phyloP scores from a whole-genome alignment of 441 rosid species.

The Croton setiger region DNA sequence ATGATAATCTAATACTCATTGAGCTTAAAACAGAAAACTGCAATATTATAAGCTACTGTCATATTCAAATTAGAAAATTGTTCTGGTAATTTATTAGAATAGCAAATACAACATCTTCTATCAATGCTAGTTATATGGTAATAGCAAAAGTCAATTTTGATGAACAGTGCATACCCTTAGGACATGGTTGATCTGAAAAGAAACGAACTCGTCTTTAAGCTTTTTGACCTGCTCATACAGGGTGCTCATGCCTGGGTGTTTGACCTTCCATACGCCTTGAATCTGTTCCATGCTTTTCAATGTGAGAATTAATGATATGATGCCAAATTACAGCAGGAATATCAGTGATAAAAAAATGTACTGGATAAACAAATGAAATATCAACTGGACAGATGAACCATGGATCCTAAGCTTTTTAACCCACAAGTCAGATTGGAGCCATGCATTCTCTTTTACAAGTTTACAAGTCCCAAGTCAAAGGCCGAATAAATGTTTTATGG shows the following conservation, averaged over 20 bases:
- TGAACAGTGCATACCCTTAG: slow-evolving; percentile 47
- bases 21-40: background rate
- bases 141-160: background rate
- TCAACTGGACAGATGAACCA: slow-evolving; percentile 3
- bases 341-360: background rate
- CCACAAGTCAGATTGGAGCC: background rate
- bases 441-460: background rate
- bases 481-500: no score
- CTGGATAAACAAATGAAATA: background rate
- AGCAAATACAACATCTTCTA: background rate
- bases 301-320: slow-evolving; percentile 7
- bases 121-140: background rate
- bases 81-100: background rate
- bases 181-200: slow-evolving; percentile 75
- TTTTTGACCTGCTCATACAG: slow-evolving; percentile 48
- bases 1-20: background rate
- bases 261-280: slow-evolving; percentile 72
- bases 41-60: background rate
- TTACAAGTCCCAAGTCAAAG: background rate
- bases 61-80: no score
- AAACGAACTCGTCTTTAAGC: slow-evolving; percentile 46
- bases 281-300: slow-evolving; percentile 41
- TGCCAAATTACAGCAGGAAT: background rate
- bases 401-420: background rate
- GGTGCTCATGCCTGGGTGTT: slow-evolving; percentile 38